Evolutionary conservation across 352 stramenopile genomes (phyloP).

Genomic region (Phytophthora foliorum): DNA sequence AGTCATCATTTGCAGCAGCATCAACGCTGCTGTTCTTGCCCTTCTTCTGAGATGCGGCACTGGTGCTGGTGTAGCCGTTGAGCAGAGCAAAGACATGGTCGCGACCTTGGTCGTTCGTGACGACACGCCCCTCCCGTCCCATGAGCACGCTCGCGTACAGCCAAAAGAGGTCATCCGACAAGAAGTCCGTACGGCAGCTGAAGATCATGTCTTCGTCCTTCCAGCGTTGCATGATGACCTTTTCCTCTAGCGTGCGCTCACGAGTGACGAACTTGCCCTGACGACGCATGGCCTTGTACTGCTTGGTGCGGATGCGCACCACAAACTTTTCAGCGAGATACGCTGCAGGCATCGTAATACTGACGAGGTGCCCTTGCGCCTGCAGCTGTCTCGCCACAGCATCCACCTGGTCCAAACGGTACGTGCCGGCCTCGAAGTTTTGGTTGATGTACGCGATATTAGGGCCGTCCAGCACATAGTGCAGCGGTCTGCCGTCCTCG

Average conservation of each 20-base stretch:
- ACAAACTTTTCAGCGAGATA: slow-evolving; percentile 76
- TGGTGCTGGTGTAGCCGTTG: slow-evolving; percentile 46
- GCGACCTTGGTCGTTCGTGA: slow-evolving; percentile 98
- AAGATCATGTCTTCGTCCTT: slow-evolving; percentile 89
- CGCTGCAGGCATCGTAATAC: slow-evolving; percentile 77
- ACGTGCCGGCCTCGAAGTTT: slow-evolving; percentile 94
- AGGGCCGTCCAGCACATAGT: slow-evolving; percentile 96
- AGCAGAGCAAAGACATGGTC: slow-evolving; percentile 93
- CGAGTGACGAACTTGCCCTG: slow-evolving; percentile 63
- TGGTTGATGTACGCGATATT: slow-evolving; percentile 99
- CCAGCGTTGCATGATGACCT: slow-evolving; percentile 75
- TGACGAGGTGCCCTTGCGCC: slow-evolving; percentile 75
- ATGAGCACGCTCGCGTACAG: slow-evolving; percentile 94
- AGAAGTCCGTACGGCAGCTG: slow-evolving; percentile 83
- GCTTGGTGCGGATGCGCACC: slow-evolving; percentile 67
- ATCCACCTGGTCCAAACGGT: slow-evolving; percentile 97
- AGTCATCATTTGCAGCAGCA: background rate
- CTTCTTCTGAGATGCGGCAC: slow-evolving; percentile 22
- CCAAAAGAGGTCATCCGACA: slow-evolving; percentile 98
- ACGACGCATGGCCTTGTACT: slow-evolving; percentile 54
- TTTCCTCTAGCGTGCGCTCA: slow-evolving; percentile 61
- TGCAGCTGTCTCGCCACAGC: slow-evolving; percentile 89
- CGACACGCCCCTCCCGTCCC: slow-evolving; percentile 70
- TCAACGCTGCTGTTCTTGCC: slow-evolving; percentile 25
- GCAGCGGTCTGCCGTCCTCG: slow-evolving; percentile 43